Evolutionary conservation across 768 basidiomycete genomes (phyloP).

Genomic region (Lactarius pseudohatsudake): DNA sequence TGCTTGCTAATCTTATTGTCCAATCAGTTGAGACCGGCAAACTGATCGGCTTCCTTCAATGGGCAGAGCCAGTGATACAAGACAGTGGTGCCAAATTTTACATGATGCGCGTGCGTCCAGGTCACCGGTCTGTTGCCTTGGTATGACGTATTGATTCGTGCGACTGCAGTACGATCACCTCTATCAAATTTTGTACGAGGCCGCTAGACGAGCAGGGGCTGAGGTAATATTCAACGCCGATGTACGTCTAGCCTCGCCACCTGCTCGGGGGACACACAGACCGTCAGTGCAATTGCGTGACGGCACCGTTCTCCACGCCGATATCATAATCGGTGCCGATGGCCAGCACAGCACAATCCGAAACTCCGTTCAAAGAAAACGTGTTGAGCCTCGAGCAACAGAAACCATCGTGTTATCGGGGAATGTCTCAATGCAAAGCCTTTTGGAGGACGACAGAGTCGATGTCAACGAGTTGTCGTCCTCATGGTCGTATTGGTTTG

Average conservation of each 20-base stretch:
- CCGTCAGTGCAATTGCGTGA: constrained; percentile 25
- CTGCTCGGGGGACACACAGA: not conserved
- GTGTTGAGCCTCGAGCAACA: constrained; percentile 10
- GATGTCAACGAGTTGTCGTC: not conserved
- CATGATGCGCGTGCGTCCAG: constrained; percentile 20
- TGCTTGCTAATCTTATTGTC: not conserved
- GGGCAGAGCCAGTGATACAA: constrained; percentile 18
- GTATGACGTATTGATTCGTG: not conserved
- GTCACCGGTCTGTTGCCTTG: not conserved
- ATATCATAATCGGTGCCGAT: constrained; percentile 30
- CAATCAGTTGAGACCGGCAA: constrained; percentile 18
- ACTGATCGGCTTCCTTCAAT: constrained; percentile 12
- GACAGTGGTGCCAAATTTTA: constrained; percentile 19
- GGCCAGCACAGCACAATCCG: constrained; percentile 27
- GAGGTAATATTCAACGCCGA: constrained; percentile 21
- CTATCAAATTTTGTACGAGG: constrained; percentile 22
- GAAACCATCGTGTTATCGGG: constrained; percentile 21
- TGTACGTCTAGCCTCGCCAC: constrained; percentile 15
- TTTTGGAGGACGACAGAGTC: constrained; percentile 24
- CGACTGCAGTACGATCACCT: constrained; percentile 24
- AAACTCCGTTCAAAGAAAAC: constrained; percentile 13
- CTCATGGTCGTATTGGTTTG: constrained; percentile 24
- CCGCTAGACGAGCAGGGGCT: constrained; percentile 21
- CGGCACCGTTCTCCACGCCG: constrained; percentile 26
- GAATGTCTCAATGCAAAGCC: constrained; percentile 6